Conservation (phyloP, 768 basidiomycete species). For the Lactarius evosmus region DNA sequence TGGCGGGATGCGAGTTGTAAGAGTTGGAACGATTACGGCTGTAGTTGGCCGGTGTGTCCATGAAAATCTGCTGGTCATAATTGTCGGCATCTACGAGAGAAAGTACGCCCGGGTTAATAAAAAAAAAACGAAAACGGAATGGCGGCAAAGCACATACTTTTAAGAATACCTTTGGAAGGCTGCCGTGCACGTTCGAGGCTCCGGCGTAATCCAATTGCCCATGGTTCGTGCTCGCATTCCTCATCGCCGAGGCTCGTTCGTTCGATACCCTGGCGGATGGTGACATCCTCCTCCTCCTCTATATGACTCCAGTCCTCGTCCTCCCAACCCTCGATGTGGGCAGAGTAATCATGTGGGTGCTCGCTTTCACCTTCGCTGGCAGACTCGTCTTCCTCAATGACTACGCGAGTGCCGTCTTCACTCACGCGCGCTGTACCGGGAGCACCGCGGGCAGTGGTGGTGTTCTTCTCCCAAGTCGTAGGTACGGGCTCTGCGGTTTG, state of each 20-base stretch:
- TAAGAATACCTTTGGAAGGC: slow-evolving; percentile 85
- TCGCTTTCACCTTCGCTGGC: slow-evolving; percentile 46
- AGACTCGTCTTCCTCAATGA: slow-evolving; percentile 69
- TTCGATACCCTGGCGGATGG: slow-evolving; percentile 62
- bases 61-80: slow-evolving; percentile 62
- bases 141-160: slow-evolving; percentile 55
- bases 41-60: slow-evolving; percentile 42
- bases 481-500: slow-evolving; percentile 37
- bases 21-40: slow-evolving; percentile 78
- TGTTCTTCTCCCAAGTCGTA: slow-evolving; percentile 81
- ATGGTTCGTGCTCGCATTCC: slow-evolving; percentile 61
- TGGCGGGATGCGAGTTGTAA: slow-evolving; percentile 55
- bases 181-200: slow-evolving; percentile 62
- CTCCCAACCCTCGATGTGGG: slow-evolving; percentile 59
- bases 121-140: too few relatives aligned
- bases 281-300: slow-evolving; percentile 68
- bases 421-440: slow-evolving; percentile 46
- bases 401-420: slow-evolving; percentile 63
- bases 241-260: slow-evolving; percentile 50
- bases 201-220: slow-evolving; percentile 72
- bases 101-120: neutral
- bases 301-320: slow-evolving; percentile 76
- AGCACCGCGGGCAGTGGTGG: slow-evolving; percentile 54
- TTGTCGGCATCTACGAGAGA: slow-evolving; percentile 56
- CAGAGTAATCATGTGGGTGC: slow-evolving; percentile 38